These are phyloP conservation scores for Akanthomyces lecanii DNA, from an alignment of 2,329 filamentous ascomycete species.

Conservation along the genomic window DNA sequence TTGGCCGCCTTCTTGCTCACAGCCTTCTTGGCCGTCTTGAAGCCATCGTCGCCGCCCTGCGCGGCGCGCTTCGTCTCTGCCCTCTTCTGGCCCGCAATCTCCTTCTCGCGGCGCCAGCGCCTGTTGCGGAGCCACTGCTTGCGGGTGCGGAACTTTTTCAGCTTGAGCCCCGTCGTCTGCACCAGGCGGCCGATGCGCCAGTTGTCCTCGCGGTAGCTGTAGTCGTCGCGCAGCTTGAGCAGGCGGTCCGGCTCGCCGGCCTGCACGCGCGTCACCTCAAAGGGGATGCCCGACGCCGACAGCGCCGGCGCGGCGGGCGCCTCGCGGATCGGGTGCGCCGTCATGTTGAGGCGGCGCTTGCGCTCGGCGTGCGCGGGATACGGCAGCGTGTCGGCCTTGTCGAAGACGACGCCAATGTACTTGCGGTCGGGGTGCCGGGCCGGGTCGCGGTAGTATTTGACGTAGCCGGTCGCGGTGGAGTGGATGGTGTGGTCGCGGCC, in stretches of 20 bases:
- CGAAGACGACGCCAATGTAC: conserved; percentile 90
- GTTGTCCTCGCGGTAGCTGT: conserved; percentile 58
- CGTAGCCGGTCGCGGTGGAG: conserved; percentile 78
- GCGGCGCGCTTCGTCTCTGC: conserved; percentile 33
- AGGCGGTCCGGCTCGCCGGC: conserved; percentile 43
- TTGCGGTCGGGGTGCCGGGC: conserved; percentile 76
- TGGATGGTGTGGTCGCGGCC: conserved; percentile 96
- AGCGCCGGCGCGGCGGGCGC: conserved; percentile 35
- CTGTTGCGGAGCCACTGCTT: conserved; percentile 45
- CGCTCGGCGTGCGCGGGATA: conserved; percentile 69
- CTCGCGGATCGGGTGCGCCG: conserved; percentile 46
- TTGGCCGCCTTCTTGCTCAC: conserved; percentile 32
- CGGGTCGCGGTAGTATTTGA: conserved; percentile 94
- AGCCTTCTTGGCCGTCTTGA: conserved; percentile 29
- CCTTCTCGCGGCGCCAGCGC: conserved; percentile 40
- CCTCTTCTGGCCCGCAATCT: conserved; percentile 39
- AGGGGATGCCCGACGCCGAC: conserved; percentile 49
- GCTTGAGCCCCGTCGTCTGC: conserved; percentile 46
- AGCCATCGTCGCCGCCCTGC: conserved; percentile 25
- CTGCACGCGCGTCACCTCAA: conserved; percentile 39
- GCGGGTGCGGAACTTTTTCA: conserved; percentile 47
- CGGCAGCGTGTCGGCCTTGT: conserved; percentile 76
- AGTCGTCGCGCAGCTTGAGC: conserved; percentile 48
- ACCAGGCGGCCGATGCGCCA: conserved; percentile 54
- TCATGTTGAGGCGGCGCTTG: conserved; percentile 71